A percentile compares a stretch with the other conserved stretches of the same genome.
phyloP scores from a whole-genome alignment of 169 alveolate genomes.

The Cryptosporidium bovis region DNA sequence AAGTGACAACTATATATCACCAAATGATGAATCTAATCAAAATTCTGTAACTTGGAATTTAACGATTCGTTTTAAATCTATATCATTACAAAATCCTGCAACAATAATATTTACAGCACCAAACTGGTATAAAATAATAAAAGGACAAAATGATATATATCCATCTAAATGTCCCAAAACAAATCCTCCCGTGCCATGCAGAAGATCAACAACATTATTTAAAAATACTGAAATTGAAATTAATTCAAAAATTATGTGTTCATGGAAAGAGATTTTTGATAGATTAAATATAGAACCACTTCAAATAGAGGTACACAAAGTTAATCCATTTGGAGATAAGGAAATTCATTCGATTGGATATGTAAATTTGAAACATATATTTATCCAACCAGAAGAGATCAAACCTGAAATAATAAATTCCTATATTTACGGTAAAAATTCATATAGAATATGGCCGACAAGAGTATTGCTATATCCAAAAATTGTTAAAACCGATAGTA shows the following conservation, averaged over 20 bases:
- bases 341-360: constrained; percentile 41
- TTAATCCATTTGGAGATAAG: constrained; percentile 56
- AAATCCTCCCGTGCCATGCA: constrained; percentile 60
- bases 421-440: constrained; percentile 33
- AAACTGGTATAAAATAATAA: constrained; percentile 58
- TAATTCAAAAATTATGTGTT: constrained; percentile 26
- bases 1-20: neutral
- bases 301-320: constrained; percentile 22
- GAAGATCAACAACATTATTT: constrained; percentile 60
- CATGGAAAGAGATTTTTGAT: constrained; percentile 51
- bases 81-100: constrained; percentile 64
- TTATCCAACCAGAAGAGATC: constrained; percentile 51
- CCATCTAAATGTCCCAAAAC: constrained; percentile 55
- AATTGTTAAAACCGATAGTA: neutral
- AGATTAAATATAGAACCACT: constrained; percentile 58
- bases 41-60: constrained; percentile 39
- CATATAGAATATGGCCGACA: constrained; percentile 71
- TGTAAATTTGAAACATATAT: constrained; percentile 45
- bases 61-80: constrained; percentile 34
- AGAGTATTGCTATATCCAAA: constrained; percentile 47
- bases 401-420: constrained; percentile 11
- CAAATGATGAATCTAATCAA: neutral
- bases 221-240: constrained; percentile 42
- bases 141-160: constrained; percentile 17
- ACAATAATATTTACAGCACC: constrained; percentile 34